Evolutionary conservation across 2,329 filamentous ascomycete species (phyloP), one percentile per base, ranked within the genome.

Genomic region (Colletotrichum tropicale): DNA sequence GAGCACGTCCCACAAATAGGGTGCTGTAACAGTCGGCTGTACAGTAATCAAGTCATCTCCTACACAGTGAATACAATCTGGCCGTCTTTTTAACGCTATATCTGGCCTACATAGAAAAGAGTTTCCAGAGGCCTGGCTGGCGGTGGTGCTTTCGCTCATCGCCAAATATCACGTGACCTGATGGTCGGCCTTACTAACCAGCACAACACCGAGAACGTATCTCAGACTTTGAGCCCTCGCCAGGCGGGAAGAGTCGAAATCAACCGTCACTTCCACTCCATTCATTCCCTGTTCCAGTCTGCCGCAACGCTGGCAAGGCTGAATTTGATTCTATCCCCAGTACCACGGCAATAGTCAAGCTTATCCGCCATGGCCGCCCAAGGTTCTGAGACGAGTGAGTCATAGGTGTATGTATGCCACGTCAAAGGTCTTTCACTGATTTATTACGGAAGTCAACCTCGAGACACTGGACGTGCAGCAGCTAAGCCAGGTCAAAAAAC

Each of bases 401-500:
- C 24, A 67, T 38, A 21, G 12, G 8, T 13, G 8, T 13, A 52
- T 52, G 43, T n/a, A 36, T 67, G 8, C 13, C 30, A 43, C 24
- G 8, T 52, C 43, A 21, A 21, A 34, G 6, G 5, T 38, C 8
- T 26, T 15, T 66, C 28, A 43, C 62, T 77, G 32, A 77, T 60
- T 13, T 18, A 6, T 6, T 28, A 30, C 15, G 10, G 24, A 79
- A 91, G 90, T 92, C 79, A 90, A 90, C 79, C 88, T 99, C 81
- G 92, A 93, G 80, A 92, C 91, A 76, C 93, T 99, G 81, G 94
- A 94, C 80, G 89, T 93, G 30, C 94, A 95, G 79, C 96, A 98
- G 86, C 94, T 99, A 79, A 93, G 92, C 79, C 93, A 95, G 80
- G 93, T 99, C 80, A 98, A 99, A 89, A 96, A 97, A 85, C 96